Evolutionary conservation across 306 rosid species (phyloP).

Genomic region (Inga leiocalycina): DNA sequence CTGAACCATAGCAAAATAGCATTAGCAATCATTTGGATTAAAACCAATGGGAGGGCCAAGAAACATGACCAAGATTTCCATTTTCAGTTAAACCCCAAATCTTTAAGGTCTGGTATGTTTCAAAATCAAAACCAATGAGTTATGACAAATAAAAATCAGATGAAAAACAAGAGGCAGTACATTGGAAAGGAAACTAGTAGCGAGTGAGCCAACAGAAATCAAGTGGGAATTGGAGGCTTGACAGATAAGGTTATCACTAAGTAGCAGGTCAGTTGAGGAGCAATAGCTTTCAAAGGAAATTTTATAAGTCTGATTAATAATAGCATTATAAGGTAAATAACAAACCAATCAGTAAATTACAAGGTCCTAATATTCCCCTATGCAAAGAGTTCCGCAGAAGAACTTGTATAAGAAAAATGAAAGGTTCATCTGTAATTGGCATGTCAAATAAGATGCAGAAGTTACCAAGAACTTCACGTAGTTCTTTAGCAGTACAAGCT

Average conservation of each 20-base stretch:
- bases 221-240: constrained; percentile 10
- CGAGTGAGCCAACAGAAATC: not conserved
- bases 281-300: constrained; percentile 29
- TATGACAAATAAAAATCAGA: constrained; percentile 5
- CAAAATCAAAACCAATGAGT: not conserved
- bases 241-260: constrained; percentile 4
- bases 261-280: constrained; percentile 11
- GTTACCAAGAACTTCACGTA: constrained; percentile 92
- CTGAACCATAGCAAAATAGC: not conserved
- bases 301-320: constrained; percentile 21
- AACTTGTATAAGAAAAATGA: constrained; percentile 16
- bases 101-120: not conserved
- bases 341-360: not conserved
- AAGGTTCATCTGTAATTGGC: not conserved
- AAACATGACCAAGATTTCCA: constrained; percentile 22
- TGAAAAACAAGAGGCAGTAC: not conserved
- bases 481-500: constrained; percentile 93
- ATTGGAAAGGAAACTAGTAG: constrained; percentile 11
- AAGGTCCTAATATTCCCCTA: not conserved
- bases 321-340: not conserved
- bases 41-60: constrained; percentile 27
- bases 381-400: constrained; percentile 20
- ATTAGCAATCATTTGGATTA: constrained; percentile 4
- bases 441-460: constrained; percentile 27
- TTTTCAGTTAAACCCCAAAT: constrained; percentile 19